Evolutionary conservation across 2,329 filamentous ascomycete species (phyloP).

Genomic region (Metarhizium robertsii): DNA sequence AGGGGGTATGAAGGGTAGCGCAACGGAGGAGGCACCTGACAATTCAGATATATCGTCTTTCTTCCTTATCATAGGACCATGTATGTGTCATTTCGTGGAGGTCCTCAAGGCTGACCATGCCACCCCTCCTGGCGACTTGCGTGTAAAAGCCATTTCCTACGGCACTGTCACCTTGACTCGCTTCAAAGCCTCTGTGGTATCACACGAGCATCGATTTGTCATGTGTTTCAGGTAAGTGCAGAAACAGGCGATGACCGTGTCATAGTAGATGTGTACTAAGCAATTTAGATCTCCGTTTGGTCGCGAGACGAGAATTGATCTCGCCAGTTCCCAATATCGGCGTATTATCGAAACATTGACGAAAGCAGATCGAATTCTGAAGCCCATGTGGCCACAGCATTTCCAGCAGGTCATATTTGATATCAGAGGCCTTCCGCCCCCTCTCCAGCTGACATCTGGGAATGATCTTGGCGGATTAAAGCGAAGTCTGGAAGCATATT

Average conservation of each 20-base stretch:
- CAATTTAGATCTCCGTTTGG: slow-evolving; percentile 30
- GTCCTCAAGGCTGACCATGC: slow-evolving; percentile 35
- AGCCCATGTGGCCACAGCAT: slow-evolving; percentile 48
- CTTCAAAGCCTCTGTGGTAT: slow-evolving; percentile 39
- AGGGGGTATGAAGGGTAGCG: slow-evolving; percentile 28
- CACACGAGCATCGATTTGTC: slow-evolving; percentile 46
- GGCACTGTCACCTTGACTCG: slow-evolving; percentile 43
- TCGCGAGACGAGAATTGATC: slow-evolving; percentile 34
- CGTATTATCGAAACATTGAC: slow-evolving; percentile 45
- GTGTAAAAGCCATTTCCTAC: slow-evolving; percentile 38
- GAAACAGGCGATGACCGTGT: neutral
- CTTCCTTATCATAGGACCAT: slow-evolving; percentile 44
- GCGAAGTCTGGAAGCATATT: slow-evolving; percentile 45
- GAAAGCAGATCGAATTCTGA: slow-evolving; percentile 44
- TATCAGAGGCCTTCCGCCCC: slow-evolving; percentile 41
- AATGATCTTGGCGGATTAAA: slow-evolving; percentile 46
- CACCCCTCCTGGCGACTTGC: slow-evolving; percentile 35
- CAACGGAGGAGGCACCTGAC: slow-evolving; percentile 34
- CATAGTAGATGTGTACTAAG: neutral
- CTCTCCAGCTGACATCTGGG: slow-evolving; percentile 43
- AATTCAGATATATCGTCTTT: slow-evolving; percentile 40
- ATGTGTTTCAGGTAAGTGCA: slow-evolving; percentile 41
- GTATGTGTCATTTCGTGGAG: slow-evolving; percentile 43
- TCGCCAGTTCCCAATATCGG: slow-evolving; percentile 45
- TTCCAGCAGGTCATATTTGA: slow-evolving; percentile 45